Evolutionary conservation across 2,329 filamentous ascomycete species (phyloP), one percentile per base, ranked within the genome.

Genomic region (Fusarium concolor): DNA sequence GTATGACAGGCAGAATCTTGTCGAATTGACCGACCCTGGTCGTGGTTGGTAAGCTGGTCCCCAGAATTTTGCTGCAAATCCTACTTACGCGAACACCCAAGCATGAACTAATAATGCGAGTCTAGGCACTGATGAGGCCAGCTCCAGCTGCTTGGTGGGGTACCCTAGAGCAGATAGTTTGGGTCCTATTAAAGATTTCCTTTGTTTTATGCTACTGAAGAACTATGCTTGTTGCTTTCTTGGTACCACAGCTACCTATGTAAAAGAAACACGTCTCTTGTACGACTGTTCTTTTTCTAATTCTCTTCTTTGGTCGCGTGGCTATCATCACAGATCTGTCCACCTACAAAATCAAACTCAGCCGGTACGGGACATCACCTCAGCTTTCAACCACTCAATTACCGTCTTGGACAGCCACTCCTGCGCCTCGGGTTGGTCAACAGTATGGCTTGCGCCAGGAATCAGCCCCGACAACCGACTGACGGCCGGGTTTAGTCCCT

Each of bases 391-490:
- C 67, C 88, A 89, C 54, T 79, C 72, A 4, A 78, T 73, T 0
- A 88, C 82, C 17, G 80, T 80, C 31, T 81, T 76, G 3, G 79
- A 81, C 52, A 88, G 76, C 85, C 85, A 88, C 31, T 79, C 70
- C 64, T 83, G 82, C 1, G 85, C 79, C 26, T 79, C 79, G 0
- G 78, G 75, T 39, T 82, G 75, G 35, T 82, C 76, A 5, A 88
- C 85, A 5, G 81, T 80, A 62, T 89, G 87, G 26, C 79, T 79
- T 1, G 86, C 84, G 6, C 79, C 83, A 6, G 86, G 86, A 56
- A 89, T 86, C 12, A 83, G 72, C 2, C 80, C 85, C 3, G 86
- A 87, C 9, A 87, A 73, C 20, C 79, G 73, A 69, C 86, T 87
- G 18, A 83, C 82, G 11, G 83, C 74, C 5, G 77, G 71, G 59